These are phyloP conservation scores for Arabidopsis lyrata DNA, from an alignment of 441 rosid species.

Conservation along the genomic window DNA sequence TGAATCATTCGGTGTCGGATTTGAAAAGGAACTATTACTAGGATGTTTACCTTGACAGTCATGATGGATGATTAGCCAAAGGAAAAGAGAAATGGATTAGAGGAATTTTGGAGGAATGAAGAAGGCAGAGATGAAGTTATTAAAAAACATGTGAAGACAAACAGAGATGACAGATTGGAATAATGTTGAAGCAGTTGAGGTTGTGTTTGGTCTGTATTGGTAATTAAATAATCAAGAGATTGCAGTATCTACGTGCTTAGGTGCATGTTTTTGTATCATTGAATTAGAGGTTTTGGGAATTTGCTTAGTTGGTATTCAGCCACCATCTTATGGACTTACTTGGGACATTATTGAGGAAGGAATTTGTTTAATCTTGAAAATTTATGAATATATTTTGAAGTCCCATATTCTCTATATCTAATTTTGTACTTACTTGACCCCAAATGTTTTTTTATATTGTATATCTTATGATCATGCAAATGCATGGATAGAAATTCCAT, in stretches of 20 bases:
- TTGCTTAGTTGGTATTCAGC: conserved; percentile 40
- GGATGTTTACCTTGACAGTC: conserved; percentile 45
- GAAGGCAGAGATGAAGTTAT: conserved; percentile 23
- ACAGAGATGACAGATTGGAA: conserved; percentile 37
- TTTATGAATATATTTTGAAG: neutral
- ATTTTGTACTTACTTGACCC: conserved; percentile 27
- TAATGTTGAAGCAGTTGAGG: conserved; percentile 37
- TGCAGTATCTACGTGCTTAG: conserved; percentile 31
- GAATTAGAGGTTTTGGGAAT: conserved; percentile 25
- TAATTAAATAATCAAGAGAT: conserved; percentile 35
- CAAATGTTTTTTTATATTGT: neutral
- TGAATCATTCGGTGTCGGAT: neutral
- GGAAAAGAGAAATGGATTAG: conserved; percentile 18
- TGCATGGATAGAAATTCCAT: neutral
- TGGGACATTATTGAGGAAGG: conserved; percentile 32
- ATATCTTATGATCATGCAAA: conserved; percentile 27
- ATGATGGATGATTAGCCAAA: conserved; percentile 34
- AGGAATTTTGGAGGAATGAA: conserved; percentile 21
- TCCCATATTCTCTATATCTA: conserved; percentile 24
- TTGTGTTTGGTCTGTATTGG: conserved; percentile 31
- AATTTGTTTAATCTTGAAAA: conserved; percentile 25
- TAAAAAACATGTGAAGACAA: conserved; percentile 32
- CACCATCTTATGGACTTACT: conserved; percentile 31
- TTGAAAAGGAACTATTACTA: conserved; percentile 17
- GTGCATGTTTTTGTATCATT: conserved; percentile 28